Base-by-base conservation (phyloP, 2,329 filamentous ascomycete species). In the Stemphylium beticola region DNA sequence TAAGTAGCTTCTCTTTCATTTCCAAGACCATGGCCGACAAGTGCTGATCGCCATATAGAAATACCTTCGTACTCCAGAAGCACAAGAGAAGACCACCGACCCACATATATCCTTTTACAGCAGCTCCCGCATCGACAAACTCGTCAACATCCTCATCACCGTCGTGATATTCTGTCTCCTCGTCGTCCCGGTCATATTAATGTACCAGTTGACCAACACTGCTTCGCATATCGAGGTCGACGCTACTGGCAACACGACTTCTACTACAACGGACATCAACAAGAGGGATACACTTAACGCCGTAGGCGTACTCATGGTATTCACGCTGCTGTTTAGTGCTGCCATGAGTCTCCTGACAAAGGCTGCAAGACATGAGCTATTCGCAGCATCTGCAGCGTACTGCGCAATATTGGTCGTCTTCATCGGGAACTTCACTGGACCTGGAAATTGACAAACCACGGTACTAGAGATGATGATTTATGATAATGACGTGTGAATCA, bases 131-230 rank as follows among this genome's bases (percentile, higher is more conserved):
- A 71, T 79, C 22, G 75, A 78, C 50, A 69, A 63, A 9, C 66
- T 79, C 18, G 74, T 77, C 49, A 77, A 76, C 49, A 57, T 76
- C 12, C 68, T 79, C 53, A 78, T 79, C 57, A 78, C 76, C 0
- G 53, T 73, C n/a, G 64, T 78, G 15, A 78, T 79, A 41, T 78
- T 78, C 62, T 65, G 75, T 11, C 66, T 79, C 2, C 67, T 79
- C 0, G 68, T 78, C 1, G 60, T 78, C 8, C 77, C 77, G 0
- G 75, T 79, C 6, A 62, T 78, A 5, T 69, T 69, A 4, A 71
- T 79, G 69, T 79, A 77, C 55, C 58, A 72, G 24, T 54, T 79
- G 0, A 75, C 76, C 2, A 66, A 64, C 38, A 57, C 59, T 1
- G 57, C 46, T 3, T 32, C 52, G 1, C 38, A 52, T n/a, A 8